Evolutionary conservation across 768 basidiomycete genomes (phyloP).

Genomic region (Kwoniella heveanensis): DNA sequence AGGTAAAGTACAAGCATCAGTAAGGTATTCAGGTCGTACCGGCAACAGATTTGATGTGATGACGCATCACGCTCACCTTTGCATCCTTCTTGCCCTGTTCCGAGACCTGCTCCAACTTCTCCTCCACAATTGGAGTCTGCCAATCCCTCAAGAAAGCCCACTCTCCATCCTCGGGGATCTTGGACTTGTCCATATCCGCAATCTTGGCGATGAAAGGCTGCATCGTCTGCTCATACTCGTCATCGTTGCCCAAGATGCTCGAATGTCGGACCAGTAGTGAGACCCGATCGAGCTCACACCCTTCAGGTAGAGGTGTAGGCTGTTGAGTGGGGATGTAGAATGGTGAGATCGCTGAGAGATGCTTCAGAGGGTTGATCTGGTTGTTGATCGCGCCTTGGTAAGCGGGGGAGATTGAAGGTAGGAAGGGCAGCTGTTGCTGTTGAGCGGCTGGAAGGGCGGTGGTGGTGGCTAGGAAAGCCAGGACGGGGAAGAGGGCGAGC

Average conservation of each 20-base stretch:
- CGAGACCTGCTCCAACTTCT: constrained; percentile 54
- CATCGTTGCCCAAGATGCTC: constrained; percentile 57
- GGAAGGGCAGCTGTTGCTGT: constrained; percentile 5
- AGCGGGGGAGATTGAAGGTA: neutral
- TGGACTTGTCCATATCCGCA: constrained; percentile 18
- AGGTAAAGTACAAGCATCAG: no score
- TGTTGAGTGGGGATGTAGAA: constrained; percentile 51
- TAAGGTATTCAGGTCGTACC: no score
- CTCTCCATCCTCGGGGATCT: constrained; percentile 27
- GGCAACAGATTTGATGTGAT: neutral
- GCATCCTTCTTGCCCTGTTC: constrained; percentile 55
- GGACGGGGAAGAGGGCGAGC: constrained; percentile 5
- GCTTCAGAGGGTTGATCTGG: constrained; percentile 46
- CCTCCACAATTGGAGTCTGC: constrained; percentile 53
- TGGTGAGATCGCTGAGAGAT: constrained; percentile 56
- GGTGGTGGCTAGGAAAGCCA: constrained; percentile 8
- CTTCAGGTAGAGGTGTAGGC: constrained; percentile 49
- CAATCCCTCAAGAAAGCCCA: constrained; percentile 55
- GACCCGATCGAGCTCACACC: constrained; percentile 51
- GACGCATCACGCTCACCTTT: constrained; percentile 29
- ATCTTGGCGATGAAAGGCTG: constrained; percentile 56
- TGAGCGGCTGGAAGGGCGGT: constrained; percentile 17
- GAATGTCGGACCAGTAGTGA: constrained; percentile 57
- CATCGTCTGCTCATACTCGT: constrained; percentile 57
- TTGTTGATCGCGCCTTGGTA: neutral